Evolutionary conservation across 2,329 filamentous ascomycete genomes (phyloP), one percentile per base, ranked within the genome.

Genomic region (Microcera coccophila): DNA sequence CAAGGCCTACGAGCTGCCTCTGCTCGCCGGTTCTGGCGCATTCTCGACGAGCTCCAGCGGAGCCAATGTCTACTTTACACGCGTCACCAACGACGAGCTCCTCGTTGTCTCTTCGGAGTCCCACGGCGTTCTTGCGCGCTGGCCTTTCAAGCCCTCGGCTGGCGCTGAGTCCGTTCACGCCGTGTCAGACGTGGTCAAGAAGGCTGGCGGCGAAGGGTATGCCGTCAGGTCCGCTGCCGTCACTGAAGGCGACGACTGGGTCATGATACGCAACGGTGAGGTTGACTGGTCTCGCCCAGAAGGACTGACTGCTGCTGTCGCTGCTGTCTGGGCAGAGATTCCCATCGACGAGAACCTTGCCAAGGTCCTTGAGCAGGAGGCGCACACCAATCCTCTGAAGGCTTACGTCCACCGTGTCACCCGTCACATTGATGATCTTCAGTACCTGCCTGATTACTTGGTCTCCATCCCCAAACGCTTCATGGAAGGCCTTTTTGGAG

Each of bases 341-440:
- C 82, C 84, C 11, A 81, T 84, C 52, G 78, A 78, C 14, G 85
- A 90, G 60, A 77, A 82, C 39, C 72, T 96, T 37, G 89, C 83
- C 5, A 84, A 87, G 62, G 87, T 89, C 21, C 73, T 97, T 7
- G 86, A 95, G 53, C 79, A 87, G 18, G 91, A 98, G 67, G 86
- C 87, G 4, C 86, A 95, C 60, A 85, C 84, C 58, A 95, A 85
- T 60, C 75, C 87, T 3, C 59, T 87, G 5, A 74, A 78, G 10
- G 93, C 93, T n/a, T 98, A 95, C 59, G 69, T 91, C 20, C 90
- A 96, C 66, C 85, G 93, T 12, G 75, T 95, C 12, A 85, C 78
- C 50, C 85, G 93, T 35, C 93, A 98, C 61, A 57, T 89, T 12
- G 74, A 80, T 35, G 93, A 96, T 52, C 73, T 96, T 29, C 73